Evolutionary conservation across 2,329 filamentous ascomycete species (phyloP).

Genomic region (Neurospora sp.): DNA sequence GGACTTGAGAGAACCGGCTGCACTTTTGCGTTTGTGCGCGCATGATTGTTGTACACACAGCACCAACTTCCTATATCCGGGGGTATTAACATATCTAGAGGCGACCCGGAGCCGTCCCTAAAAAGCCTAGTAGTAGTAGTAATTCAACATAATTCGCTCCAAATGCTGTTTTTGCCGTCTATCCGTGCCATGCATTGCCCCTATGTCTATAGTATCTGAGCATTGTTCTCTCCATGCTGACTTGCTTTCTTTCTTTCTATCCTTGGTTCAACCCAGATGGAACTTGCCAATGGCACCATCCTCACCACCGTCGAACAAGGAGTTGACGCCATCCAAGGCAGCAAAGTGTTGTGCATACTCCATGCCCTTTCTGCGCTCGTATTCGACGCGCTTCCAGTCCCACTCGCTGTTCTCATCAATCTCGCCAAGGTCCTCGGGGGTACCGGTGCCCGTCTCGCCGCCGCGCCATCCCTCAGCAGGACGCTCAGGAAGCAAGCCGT

Average conservation of each 20-base stretch:
- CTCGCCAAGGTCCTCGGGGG: constrained; percentile 28
- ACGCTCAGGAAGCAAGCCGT: constrained; percentile 63
- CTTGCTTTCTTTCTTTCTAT: background rate
- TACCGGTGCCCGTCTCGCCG: constrained; percentile 33
- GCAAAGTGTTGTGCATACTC: constrained; percentile 46
- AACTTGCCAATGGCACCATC: constrained; percentile 42
- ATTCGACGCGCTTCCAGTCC: constrained; percentile 51
- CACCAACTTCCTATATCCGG: background rate
- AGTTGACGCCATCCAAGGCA: constrained; percentile 43
- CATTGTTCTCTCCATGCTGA: background rate
- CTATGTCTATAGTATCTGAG: background rate
- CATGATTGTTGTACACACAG: background rate
- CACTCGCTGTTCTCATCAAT: constrained; percentile 31
- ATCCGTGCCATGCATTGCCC: background rate
- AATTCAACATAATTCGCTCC: background rate
- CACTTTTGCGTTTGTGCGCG: background rate
- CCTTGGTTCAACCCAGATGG: constrained; percentile 26
- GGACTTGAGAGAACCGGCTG: background rate
- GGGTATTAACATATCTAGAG: background rate
- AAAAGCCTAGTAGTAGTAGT: background rate
- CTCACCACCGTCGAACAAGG: constrained; percentile 44
- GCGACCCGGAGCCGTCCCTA: background rate
- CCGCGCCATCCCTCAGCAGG: constrained; percentile 54
- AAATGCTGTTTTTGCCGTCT: background rate
- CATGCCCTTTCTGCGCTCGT: constrained; percentile 44